Base-by-base conservation (phyloP, 805 yeast species). In the Phaffomyces opuntiae region DNA sequence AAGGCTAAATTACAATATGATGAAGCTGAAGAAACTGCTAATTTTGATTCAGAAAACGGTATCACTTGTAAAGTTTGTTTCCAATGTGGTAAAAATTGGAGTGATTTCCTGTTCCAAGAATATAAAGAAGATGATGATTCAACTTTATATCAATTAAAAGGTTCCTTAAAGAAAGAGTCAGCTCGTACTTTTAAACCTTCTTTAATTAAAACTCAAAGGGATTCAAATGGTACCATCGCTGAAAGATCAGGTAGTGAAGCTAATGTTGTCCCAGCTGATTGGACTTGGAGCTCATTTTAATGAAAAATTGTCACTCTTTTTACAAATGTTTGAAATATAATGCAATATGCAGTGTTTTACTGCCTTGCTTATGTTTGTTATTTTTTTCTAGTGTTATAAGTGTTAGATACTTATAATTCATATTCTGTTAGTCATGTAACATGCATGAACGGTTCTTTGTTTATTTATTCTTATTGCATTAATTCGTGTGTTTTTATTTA, bases 231-330 rank as follows among this genome's bases (percentile, higher is more conserved):
- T 1, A 11, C 31, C 7, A 29, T 29, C 4, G 11, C 14, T 29
- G 31, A 29, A 29, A 29, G 31, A 9, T 29, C 31, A 11, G 9
- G 13, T 29, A 29, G 45, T 45, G 16, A 44, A 25, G 12, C 35
- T 39, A 19, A 38, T 4, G 25, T 36, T 19, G 75, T 78, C 13
- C 83, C 83, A n/a, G 82, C 81, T 36, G 80, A 78, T 54, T 78
- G 83, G 83, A 72, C 73, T 52, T 78, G 84, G 84, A 74, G 80
- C 46, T 77, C 82, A 1, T 78, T 78, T 50, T 77, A 29, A 39
- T 7, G 31, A 27, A 27, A 7, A 29, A 5, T 13, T 11, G 14
- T 29, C 24, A 21, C 7, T 21, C 24, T 21, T 21, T 21, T 21
- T 4, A 21, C 24, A 21, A 21, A 21, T 21, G 24, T 21, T 21